Evolutionary conservation across 345 rosid species (phyloP).

Genomic region (Rhodamnia argentea): DNA sequence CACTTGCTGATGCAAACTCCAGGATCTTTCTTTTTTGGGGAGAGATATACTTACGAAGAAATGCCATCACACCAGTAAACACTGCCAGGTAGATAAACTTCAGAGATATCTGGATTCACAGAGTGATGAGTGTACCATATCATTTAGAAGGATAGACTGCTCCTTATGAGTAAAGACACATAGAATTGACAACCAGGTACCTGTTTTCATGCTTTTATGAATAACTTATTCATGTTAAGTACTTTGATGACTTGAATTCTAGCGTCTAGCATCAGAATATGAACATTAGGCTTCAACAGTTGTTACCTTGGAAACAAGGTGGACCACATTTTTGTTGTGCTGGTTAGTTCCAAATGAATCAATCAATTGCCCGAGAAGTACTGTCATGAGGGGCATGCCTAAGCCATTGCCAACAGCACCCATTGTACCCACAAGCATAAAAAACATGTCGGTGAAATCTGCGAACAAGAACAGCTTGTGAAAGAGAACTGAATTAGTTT

Average conservation of each 20-base stretch:
- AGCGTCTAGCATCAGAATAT: neutral
- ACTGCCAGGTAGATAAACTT: constrained; percentile 73
- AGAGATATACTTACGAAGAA: constrained; percentile 54
- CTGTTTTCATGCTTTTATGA: neutral
- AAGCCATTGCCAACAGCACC: constrained; percentile 71
- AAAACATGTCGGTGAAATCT: constrained; percentile 39
- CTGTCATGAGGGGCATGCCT: constrained; percentile 64
- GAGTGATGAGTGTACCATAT: neutral
- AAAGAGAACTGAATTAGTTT: constrained; percentile 49
- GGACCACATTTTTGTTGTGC: constrained; percentile 14
- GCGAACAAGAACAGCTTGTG: constrained; percentile 72
- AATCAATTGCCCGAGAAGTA: constrained; percentile 56
- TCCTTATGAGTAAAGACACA: neutral
- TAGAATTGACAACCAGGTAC: neutral
- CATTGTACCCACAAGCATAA: constrained; percentile 64
- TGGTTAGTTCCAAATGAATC: constrained; percentile 66
- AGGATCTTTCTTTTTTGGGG: neutral
- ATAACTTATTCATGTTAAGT: neutral
- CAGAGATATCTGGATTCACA: constrained; percentile 40
- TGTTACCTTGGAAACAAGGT: constrained; percentile 47
- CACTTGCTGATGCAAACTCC: neutral
- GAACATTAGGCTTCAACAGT: neutral
- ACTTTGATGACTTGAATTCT: neutral
- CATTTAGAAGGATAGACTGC: neutral
- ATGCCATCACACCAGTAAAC: constrained; percentile 48